These are phyloP conservation scores for Malassezia globosa DNA, from an alignment of 1,284 basidiomycete species.

Conservation along the genomic window DNA sequence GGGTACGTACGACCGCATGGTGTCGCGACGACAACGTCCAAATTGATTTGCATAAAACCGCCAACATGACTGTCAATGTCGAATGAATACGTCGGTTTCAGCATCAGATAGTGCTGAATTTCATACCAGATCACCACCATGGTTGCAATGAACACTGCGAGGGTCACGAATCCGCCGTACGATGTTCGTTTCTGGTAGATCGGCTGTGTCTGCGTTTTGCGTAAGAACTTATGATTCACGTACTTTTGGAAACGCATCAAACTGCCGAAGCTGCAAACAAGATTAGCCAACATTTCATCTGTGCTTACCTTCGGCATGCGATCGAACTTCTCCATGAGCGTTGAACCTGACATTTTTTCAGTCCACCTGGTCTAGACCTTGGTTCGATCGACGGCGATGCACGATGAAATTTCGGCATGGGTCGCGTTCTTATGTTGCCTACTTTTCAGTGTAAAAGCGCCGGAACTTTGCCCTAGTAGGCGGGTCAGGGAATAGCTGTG, in stretches of 20 bases:
- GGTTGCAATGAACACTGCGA: constrained; percentile 63
- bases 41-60: constrained; percentile 39
- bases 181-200: constrained; percentile 76
- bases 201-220: constrained; percentile 52
- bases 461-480: too few relatives aligned
- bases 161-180: constrained; percentile 73
- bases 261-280: constrained; percentile 28
- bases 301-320: constrained; percentile 27
- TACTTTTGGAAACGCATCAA: constrained; percentile 46
- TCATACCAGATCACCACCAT: constrained; percentile 72
- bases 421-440: too few relatives aligned
- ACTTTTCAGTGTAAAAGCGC: too few relatives aligned
- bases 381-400: too few relatives aligned
- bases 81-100: constrained; percentile 56
- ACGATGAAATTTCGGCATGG: too few relatives aligned
- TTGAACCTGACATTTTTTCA: constrained; percentile 25
- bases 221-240: neutral
- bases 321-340: constrained; percentile 33
- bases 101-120: constrained; percentile 76
- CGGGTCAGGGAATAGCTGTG: too few relatives aligned
- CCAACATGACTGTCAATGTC: constrained; percentile 28
- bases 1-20: constrained; percentile 30
- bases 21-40: constrained; percentile 43
- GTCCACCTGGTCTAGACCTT: too few relatives aligned
- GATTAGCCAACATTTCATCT: neutral